Base-by-base conservation (phyloP, 768 basidiomycete species). In the Collybia nuda region DNA sequence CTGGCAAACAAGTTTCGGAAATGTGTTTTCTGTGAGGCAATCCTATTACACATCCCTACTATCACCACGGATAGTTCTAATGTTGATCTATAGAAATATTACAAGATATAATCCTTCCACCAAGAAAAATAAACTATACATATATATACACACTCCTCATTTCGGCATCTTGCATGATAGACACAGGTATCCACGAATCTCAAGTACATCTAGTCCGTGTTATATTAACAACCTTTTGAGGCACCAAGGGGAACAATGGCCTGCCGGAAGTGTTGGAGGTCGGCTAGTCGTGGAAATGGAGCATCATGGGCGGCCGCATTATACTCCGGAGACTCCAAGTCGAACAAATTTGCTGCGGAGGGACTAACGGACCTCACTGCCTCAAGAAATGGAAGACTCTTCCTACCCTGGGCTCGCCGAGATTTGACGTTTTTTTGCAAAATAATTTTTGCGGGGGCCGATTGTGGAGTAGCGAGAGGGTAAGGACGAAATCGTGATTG, bases 381-480 rank as follows among this genome's bases (percentile, higher is more conserved):
- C 18, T 51, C 53, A 9, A 63, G 40, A 41, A 65, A 64, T 17
- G 58, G 56, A 42, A 66, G 49, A 42, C 64, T 65, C 51, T 45
- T 61, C 29, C 65, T 56, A 1, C 44, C 42, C 49, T 62, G 59
- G 38, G 62, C 54, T 11, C 45, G 53, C 22, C 52, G 43, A n/a
- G 56, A 48, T 29, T 52, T 61, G 24, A 35, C 38, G 32, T 28
- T 38, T 32, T 32, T 32, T 11, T 32, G 32, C 32, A 32, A 32
- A 18, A 35, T 24, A 14, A 39, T 36, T 26, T 50, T 47, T 22
- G 43, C 47, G n/a, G 53, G 45, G 23, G 29, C 52, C 23, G 59
- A 57, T 23, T 39, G 50, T n/a, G 59, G 40, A 23, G 55, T 43
- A n/a, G 51, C 36, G 4, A 40, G 57, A 42, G 55, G 42, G 50